These are phyloP conservation scores for Cicer pinnatifidum DNA, from an alignment of 306 rosid species.

Conservation along the genomic window DNA sequence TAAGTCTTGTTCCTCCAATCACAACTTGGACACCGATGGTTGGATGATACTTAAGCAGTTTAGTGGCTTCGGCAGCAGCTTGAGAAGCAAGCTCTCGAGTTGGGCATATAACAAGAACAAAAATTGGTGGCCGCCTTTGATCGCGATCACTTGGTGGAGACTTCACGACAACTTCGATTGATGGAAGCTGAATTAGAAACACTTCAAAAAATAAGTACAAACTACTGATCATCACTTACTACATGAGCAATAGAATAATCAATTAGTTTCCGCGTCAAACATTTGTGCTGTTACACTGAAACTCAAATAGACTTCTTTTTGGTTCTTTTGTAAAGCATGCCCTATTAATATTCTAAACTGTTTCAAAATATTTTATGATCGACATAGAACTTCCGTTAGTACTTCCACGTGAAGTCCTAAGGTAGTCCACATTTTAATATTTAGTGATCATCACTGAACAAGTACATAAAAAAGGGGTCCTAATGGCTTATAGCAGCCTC, in stretches of 20 bases:
- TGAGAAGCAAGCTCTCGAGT: conserved; percentile 95
- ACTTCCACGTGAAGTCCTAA: background rate
- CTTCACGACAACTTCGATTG: conserved; percentile 82
- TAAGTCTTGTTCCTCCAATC: conserved; percentile 92
- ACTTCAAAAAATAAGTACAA: conserved; percentile 38
- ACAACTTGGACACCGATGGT: conserved; percentile 92
- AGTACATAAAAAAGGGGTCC: background rate
- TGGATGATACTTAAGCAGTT: conserved; percentile 81
- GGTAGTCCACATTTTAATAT: no score
- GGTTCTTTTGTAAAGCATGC: background rate
- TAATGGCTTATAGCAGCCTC: background rate
- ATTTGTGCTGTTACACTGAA: background rate
- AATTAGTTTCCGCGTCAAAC: conserved; percentile 24
- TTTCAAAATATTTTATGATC: background rate
- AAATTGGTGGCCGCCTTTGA: conserved; percentile 78
- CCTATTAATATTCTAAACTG: background rate
- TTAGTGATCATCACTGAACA: background rate
- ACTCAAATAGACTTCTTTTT: background rate
- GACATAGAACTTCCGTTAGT: background rate
- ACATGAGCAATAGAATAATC: conserved; percentile 19
- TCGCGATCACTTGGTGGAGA: conserved; percentile 64
- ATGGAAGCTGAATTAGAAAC: conserved; percentile 79
- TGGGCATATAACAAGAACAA: conserved; percentile 91
- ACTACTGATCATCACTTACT: conserved; percentile 28
- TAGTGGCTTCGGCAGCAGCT: conserved; percentile 86